These are phyloP conservation scores for Omphalotus guepiniiformis DNA, from an alignment of 768 basidiomycete genomes.

Conservation along the genomic window DNA sequence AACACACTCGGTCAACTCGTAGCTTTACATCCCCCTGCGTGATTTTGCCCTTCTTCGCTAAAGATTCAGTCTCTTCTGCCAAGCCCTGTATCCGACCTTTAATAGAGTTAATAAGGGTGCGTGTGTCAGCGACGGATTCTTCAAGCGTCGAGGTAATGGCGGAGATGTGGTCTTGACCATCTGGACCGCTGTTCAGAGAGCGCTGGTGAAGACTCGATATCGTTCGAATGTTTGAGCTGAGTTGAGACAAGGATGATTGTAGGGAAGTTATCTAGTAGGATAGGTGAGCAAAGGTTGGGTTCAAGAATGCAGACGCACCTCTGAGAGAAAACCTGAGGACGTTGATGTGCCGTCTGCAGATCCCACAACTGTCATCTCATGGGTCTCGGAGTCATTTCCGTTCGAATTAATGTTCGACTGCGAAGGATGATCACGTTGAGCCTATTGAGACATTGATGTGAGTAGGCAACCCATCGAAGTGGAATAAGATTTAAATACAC, in stretches of 20 bases:
- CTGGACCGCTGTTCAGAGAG: conserved; percentile 30
- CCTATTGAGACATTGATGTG: too few relatives aligned
- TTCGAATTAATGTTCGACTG: too few relatives aligned
- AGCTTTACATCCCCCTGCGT: conserved; percentile 29
- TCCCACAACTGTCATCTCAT: too few relatives aligned
- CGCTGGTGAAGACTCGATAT: conserved; percentile 35
- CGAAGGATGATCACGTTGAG: too few relatives aligned
- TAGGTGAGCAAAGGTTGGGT: too few relatives aligned
- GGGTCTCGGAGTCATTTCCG: too few relatives aligned
- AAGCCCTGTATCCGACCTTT: conserved; percentile 58
- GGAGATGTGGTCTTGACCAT: conserved; percentile 17
- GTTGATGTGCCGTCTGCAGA: too few relatives aligned
- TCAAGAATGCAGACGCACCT: too few relatives aligned
- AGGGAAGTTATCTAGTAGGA: conserved; percentile 39
- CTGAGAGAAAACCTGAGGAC: too few relatives aligned
- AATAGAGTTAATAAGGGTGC: conserved; percentile 50
- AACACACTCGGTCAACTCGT: conserved; percentile 35
- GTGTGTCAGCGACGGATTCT: conserved; percentile 56
- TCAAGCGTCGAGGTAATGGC: conserved; percentile 36
- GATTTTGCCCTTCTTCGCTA: conserved; percentile 29
- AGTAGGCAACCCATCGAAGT: too few relatives aligned
- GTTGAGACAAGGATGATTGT: conserved; percentile 35
- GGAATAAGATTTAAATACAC: too few relatives aligned
- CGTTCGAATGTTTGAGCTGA: conserved; percentile 33
- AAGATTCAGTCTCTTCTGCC: conserved; percentile 45